A percentile compares a stretch with the other conserved stretches of the same genome.
Evolutionary conservation across 208 protist genomes (phyloP).

Genomic region (Zelonia costaricensis): DNA sequence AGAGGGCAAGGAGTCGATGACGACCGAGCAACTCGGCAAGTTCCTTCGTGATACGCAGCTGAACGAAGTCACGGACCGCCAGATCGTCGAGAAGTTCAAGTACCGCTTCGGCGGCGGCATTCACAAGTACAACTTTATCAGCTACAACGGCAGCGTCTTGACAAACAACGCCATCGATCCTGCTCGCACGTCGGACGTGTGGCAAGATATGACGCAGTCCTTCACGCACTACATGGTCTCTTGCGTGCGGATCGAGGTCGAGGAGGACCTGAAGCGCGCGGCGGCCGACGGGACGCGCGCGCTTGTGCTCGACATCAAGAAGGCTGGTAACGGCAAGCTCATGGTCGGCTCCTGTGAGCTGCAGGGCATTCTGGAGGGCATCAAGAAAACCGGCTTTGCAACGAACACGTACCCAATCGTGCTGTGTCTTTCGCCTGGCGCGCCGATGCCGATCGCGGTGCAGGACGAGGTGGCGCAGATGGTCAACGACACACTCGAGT

Average conservation of each 20-base stretch:
- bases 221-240: conserved; percentile 82
- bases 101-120: conserved; percentile 84
- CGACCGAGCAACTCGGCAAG: conserved; percentile 69
- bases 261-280: conserved; percentile 64
- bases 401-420: conserved; percentile 83
- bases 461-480: conserved; percentile 67
- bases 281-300: conserved; percentile 35
- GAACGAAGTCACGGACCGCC: conserved; percentile 68
- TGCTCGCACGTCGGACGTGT: conserved; percentile 71
- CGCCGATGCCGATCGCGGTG: conserved; percentile 38
- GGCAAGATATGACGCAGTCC: conserved; percentile 91
- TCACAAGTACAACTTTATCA: conserved; percentile 88
- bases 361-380: conserved; percentile 51
- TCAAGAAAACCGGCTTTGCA: conserved; percentile 75
- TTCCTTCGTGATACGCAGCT: conserved; percentile 79
- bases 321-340: conserved; percentile 45
- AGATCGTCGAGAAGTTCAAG: conserved; percentile 84
- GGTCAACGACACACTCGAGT: conserved; percentile 52
- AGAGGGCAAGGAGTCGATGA: conserved; percentile 66
- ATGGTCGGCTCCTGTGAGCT: conserved; percentile 66
- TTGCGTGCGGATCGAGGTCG: conserved; percentile 60
- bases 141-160: conserved; percentile 72
- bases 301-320: conserved; percentile 61
- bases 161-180: conserved; percentile 88
- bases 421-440: conserved; percentile 63